phyloP scores from a whole-genome alignment of 345 rosid species.

The Eucalyptus urophylla region DNA sequence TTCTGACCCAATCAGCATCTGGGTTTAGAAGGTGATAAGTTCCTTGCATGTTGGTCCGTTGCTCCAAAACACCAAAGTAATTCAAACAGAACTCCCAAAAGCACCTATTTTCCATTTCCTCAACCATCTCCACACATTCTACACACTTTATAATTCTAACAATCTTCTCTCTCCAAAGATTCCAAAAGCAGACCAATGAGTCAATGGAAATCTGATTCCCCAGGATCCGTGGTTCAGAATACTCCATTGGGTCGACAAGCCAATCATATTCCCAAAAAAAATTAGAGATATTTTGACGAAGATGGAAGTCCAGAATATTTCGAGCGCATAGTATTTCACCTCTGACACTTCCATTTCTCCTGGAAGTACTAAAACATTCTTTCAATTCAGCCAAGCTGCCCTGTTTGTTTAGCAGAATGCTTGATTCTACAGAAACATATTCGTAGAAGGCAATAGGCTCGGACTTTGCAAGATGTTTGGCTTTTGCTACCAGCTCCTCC shows the following conservation, averaged over 20 bases:
- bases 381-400: constrained; percentile 4
- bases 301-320: constrained; percentile 23
- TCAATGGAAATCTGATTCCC: constrained; percentile 5
- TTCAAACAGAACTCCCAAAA: constrained; percentile 28
- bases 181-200: constrained; percentile 31
- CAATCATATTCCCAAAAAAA: constrained; percentile 18
- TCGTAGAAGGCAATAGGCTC: constrained; percentile 6
- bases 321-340: constrained; percentile 27
- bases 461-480: constrained; percentile 13
- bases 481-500: constrained; percentile 20
- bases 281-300: background rate
- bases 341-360: background rate
- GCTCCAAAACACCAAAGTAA: constrained; percentile 29
- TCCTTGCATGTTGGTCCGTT: background rate
- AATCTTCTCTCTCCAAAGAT: constrained; percentile 20
- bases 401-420: constrained; percentile 5
- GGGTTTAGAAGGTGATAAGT: constrained; percentile 14
- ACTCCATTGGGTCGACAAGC: background rate
- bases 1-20: constrained; percentile 18
- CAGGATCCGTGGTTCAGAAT: background rate
- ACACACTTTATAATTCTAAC: constrained; percentile 6
- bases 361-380: constrained; percentile 11
- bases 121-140: background rate
- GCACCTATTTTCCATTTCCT: background rate
- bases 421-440: constrained; percentile 9